A percentile compares a stretch with the other conserved stretches of the same genome.
Conservation (phyloP, 2,329 filamentous ascomycete genomes). For the Aspergillus phoenicis region DNA sequence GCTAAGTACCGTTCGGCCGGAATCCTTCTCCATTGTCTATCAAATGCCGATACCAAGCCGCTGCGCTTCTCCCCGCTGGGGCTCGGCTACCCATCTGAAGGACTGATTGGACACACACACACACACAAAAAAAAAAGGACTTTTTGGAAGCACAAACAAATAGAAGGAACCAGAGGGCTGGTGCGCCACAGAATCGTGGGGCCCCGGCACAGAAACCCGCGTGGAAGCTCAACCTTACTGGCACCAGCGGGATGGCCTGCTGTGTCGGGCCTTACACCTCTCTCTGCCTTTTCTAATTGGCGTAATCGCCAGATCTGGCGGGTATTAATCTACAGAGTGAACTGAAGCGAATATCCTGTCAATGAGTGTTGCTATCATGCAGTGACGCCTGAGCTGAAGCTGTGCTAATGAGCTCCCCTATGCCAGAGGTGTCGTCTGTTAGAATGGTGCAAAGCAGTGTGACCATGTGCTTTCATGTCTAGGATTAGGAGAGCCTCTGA, state of each 20-base stretch:
- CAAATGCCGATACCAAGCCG: neutral
- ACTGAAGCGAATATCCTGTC: constrained; percentile 12
- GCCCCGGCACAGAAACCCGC: constrained; percentile 36
- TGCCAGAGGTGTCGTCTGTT: constrained; percentile 18
- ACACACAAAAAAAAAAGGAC: neutral
- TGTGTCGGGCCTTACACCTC: constrained; percentile 8
- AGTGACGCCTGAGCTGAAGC: constrained; percentile 18
- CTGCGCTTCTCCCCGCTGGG: neutral
- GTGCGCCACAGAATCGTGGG: neutral
- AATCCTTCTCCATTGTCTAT: neutral
- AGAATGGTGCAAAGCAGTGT: constrained; percentile 7
- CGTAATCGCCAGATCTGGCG: neutral
- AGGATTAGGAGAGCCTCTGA: neutral
- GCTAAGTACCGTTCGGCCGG: neutral
- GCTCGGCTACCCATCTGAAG: neutral
- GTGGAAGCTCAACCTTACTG: constrained; percentile 29
- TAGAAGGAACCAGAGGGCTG: neutral
- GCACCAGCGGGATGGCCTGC: neutral
- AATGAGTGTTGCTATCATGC: constrained; percentile 6
- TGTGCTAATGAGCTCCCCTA: constrained; percentile 4
- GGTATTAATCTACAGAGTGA: constrained; percentile 20
- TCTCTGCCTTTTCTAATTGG: constrained; percentile 6
- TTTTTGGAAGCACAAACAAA: neutral
- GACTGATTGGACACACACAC: neutral
- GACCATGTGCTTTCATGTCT: constrained; percentile 10